A percentile compares a stretch with the other conserved stretches of the same genome.
Evolutionary conservation across 2,329 filamentous ascomycete genomes (phyloP).

Genomic region (Catunica adiposa): DNA sequence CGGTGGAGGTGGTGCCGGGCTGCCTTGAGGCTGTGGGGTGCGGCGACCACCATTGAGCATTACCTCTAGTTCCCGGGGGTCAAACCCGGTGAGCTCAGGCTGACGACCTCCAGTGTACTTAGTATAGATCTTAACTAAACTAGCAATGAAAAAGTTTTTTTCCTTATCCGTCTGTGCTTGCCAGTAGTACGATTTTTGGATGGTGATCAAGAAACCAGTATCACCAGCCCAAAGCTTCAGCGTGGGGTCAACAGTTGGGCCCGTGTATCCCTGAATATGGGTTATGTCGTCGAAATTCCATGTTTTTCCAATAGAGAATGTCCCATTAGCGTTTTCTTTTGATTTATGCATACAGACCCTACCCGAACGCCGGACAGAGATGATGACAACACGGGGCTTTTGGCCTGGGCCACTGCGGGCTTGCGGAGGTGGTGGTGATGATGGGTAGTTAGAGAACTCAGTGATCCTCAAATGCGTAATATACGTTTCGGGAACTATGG

Average conservation of each 20-base stretch:
- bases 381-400: constrained; percentile 81
- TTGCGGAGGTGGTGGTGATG: constrained; percentile 66
- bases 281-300: constrained; percentile 89
- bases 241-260: constrained; percentile 38
- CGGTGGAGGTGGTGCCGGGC: constrained; percentile 19
- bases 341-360: constrained; percentile 93
- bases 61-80: constrained; percentile 58
- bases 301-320: constrained; percentile 95
- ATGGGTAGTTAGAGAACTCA: constrained; percentile 72
- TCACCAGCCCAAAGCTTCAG: constrained; percentile 64
- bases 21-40: constrained; percentile 16
- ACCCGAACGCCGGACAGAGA: constrained; percentile 82
- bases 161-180: constrained; percentile 84
- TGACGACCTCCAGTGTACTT: constrained; percentile 84
- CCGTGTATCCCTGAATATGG: constrained; percentile 66
- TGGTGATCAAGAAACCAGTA: constrained; percentile 70
- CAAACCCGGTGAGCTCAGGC: constrained; percentile 70
- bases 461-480: constrained; percentile 90
- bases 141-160: constrained; percentile 97
- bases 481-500: constrained; percentile 70
- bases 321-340: constrained; percentile 81
- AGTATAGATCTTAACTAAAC: constrained; percentile 84
- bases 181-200: constrained; percentile 96
- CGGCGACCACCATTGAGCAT: constrained; percentile 43
- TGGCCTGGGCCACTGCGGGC: constrained; percentile 54